Base-by-base conservation (phyloP, 2,329 filamentous ascomycete species). In the Akanthomyces dipterigenus region DNA sequence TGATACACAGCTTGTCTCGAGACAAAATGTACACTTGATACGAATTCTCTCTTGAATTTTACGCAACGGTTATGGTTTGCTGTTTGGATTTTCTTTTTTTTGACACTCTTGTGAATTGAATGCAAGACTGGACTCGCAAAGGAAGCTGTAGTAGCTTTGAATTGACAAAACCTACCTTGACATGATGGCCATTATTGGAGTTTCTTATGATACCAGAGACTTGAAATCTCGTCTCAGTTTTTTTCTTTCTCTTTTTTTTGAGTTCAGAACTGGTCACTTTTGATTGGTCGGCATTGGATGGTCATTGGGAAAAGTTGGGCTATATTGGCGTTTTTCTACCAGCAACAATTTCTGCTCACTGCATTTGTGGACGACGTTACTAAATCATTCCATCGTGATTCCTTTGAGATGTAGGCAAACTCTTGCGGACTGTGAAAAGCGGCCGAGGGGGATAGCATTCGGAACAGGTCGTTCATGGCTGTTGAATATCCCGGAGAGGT, bases 111-210 rank as follows among this genome's bases (percentile, higher is more conserved):
- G 45, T 60, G 56, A 24, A 38, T 28, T 18, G 20, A 49, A 45
- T 36, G 24, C 57, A 28, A 46, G 57, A 60, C 38, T 54, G 57
- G 48, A 60, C 49, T 38, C 22, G 40, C 26, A 40, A 51, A 60
- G 49, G 57, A 54, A 60, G 49, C 49, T 53, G 36, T 60, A 60
- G 57, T 60, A 60, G 57, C 57, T 60, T 61, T 62, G 60, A 62
- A 62, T 62, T 62, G 60, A 62, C 51, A 55, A 50, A 56, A 34
- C 16, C 59, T 62, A 50, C 60, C 43, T 62, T 61, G 49, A 54
- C 40, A 54, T 60, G 57, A 60, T 48, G 57, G 57, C 57, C 57
- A 46, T 54, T 59, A 57, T 50, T 60, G 40, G 57, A 42, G 26
- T 46, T 45, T 42, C 3, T 45, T 60, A 54, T 60, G 57, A 60